Evolutionary conservation across 2,329 filamentous ascomycete genomes (phyloP), one percentile per base, ranked within the genome.

Genomic region (Fusarium camptoceras): DNA sequence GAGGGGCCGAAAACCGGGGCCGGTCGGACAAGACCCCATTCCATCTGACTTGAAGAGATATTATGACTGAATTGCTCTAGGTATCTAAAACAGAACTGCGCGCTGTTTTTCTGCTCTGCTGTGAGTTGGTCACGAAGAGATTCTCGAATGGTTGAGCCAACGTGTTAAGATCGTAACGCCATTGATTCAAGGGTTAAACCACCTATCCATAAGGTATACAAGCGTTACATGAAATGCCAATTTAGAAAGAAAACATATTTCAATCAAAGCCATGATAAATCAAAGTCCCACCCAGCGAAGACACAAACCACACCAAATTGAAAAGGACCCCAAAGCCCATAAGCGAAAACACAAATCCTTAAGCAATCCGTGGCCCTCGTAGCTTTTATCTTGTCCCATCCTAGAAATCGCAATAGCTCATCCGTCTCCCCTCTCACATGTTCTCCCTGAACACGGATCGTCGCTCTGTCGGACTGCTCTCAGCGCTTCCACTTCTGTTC

Each of bases 401-500:
- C 6, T 41, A n/a, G 20, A 51, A 27, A 41, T 51, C 49, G 18
- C 25, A 56, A 30, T 12, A 57, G 46, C 42, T n/a, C 25, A 41
- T 39, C 22, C 46, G 55, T 20, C 5, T 12, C 48, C 37, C 22
- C 20, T 28, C 41, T 79, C 78, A 92, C 76, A 93, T 86, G 67
- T 91, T 86, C 81, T 94, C 91, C 63, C 85, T 84, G 75, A 93
- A 94, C 70, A 92, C 85, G 65, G 90, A 92, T 77, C 87, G 86
- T 79, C 91, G 84, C 82, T 91, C 90, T 11, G 87, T 87, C n/a
- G 88, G 88, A 76, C 88, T 91, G 59, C 87, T 85, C 30, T 83
- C 82, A 25, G 71, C 73, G 68, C 81, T 82, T 11, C 78, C 81
- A 22, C 76, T 73, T 43, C 67, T 72, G 30, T 68, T 65, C 69